phyloP scores from a whole-genome alignment of 306 rosid species.

The Castanospermum australe region DNA sequence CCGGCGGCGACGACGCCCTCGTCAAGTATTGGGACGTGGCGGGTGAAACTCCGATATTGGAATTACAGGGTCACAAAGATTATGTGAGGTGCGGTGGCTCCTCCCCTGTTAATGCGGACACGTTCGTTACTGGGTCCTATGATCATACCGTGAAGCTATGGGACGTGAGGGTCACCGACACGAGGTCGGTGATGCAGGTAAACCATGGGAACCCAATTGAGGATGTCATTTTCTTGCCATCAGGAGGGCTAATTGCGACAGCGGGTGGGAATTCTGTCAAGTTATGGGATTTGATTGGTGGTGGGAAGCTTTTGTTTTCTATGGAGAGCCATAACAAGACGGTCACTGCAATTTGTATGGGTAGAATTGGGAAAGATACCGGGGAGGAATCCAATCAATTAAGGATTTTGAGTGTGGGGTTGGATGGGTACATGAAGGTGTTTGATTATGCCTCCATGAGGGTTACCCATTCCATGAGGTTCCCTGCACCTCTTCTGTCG shows the following conservation, averaged over 20 bases:
- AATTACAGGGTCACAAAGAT: slow-evolving; percentile 69
- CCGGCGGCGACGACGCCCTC: slow-evolving; percentile 87
- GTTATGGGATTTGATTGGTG: slow-evolving; percentile 86
- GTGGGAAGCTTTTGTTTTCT: slow-evolving; percentile 71
- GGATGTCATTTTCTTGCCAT: slow-evolving; percentile 73
- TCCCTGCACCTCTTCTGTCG: slow-evolving; percentile 84
- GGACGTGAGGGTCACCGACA: slow-evolving; percentile 70
- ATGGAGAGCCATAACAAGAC: slow-evolving; percentile 97
- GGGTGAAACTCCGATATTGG: slow-evolving; percentile 31
- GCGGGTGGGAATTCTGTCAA: slow-evolving; percentile 85
- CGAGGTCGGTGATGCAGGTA: slow-evolving; percentile 46
- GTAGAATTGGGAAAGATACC: slow-evolving; percentile 40
- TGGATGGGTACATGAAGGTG: slow-evolving; percentile 95
- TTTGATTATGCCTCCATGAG: slow-evolving; percentile 73
- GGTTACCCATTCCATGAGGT: slow-evolving; percentile 87
- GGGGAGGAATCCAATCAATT: slow-evolving; percentile 56
- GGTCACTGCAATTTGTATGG: slow-evolving; percentile 74
- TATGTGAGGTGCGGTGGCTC: slow-evolving; percentile 88
- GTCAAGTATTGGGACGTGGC: slow-evolving; percentile 90
- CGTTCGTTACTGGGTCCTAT: slow-evolving; percentile 77
- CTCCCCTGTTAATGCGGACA: slow-evolving; percentile 60
- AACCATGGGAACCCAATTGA: slow-evolving; percentile 83
- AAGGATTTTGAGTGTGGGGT: slow-evolving; percentile 81
- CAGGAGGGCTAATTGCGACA: slow-evolving; percentile 75
- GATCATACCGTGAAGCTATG: slow-evolving; percentile 88